Evolutionary conservation across 2,329 filamentous ascomycete species (phyloP), one percentile per base, ranked within the genome.

Genomic region (Rutstroemia sp.): DNA sequence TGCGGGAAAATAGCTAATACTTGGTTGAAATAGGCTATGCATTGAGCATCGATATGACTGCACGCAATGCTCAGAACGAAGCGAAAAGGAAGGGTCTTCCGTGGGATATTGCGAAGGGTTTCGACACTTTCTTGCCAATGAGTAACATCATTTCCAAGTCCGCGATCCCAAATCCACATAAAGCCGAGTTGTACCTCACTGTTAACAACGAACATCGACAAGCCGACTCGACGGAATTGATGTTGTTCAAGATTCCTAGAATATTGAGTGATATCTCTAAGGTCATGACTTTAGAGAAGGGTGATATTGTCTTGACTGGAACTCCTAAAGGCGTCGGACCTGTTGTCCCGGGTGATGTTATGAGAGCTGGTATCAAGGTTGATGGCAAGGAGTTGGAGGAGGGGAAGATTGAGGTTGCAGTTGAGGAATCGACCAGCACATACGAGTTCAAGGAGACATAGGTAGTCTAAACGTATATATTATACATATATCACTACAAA

Each of bases 51-150:
- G 94, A 99, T 74, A 95, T 99, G 89, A 99, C 94, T 9, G 94
- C 88, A 0, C 88, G 94, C 63, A 97, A 97, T 73, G 83, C 89
- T 6, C 94, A 99, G 75, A 89, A 96, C 66, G 91, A 96, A 76
- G 92, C 92, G 63, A 99, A 97, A 82, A 90, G 88, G 75, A 96
- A 94, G 78, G 91, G 94, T 38, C 84, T 97, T 16, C 94, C 94
- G 7, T 99, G 94, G 94, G 84, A 86, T 67, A 96, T 96, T 63
- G 87, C 89, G 64, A 99, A 99, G 77, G 94, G 94, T 48, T 99
- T 97, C 71, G 94, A 99, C 72, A 97, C 94, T 3, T 99, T 99
- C 77, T 79, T 95, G 51, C 94, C 94, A 57, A 81, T 99, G 68
- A 89, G 87, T 71, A 77, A 86, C 61, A 78, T 89, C 55, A 95